Evolutionary conservation across 768 basidiomycete species (phyloP), one percentile per base, ranked within the genome.

Genomic region (Pleurotus ostreatus): DNA sequence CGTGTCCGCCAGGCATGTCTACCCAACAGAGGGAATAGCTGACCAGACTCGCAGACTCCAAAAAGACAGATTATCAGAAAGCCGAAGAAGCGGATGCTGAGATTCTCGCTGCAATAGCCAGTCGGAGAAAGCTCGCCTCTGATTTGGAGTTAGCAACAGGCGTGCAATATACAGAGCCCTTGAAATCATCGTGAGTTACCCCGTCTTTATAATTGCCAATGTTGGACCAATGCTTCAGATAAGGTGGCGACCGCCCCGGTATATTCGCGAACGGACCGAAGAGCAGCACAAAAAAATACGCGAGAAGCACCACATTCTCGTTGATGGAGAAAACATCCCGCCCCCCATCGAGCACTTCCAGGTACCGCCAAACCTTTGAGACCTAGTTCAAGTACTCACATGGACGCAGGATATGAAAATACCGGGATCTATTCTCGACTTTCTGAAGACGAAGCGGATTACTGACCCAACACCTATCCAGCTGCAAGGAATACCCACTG

Each of bases 71-170:
- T 5, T 79, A 78, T n/a, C 87, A 98, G 71, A 90, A 88, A 65
- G 85, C 80, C 5, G 87, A 89, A 54, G 97, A 97, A 68, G 86
- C 78, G 46, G 97, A 99, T 67, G 92, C 89, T 5, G 88, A 93
- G 66, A 89, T 99, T 49, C 72, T 98, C 8, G 89, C 88, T 46
- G 95, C 96, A 12, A 94, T 98, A 62, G 90, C 92, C 37, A 91
- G 88, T 59, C 80, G 94, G 63, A 80, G 90, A 67, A 96, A 94
- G 67, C 82, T 99, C 11, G 94, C 92, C 0, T 94, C 94, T 3
- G 94, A 94, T 63, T 76, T 92, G 65, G 97, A 99, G 68, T 73
- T 98, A 30, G 96, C 97, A 2, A 85, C 93, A 66, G 97, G 96
- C 5, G 94, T 97, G 43, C 79, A 82, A 37, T 99, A 98, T 67